Base-by-base conservation (phyloP, 1,284 basidiomycete genomes). In the Sanguinoderma infundibulare region DNA sequence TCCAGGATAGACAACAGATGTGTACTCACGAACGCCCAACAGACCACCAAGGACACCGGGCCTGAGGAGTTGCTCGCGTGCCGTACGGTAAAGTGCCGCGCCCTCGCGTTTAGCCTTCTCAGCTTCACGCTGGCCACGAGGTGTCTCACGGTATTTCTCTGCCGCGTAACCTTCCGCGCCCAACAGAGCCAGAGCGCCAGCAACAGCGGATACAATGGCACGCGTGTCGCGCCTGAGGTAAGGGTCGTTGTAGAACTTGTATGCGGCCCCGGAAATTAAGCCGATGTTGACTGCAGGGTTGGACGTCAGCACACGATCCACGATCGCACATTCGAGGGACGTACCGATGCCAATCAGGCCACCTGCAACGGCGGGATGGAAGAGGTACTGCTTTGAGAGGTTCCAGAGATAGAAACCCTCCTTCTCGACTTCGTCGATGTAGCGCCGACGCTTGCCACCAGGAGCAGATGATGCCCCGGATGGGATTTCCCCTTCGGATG, bases 291-390 rank as follows among this genome's bases (percentile, higher is more conserved):
- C 90, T 91, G 63, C 1, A 42, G 20, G 14, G 53, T 56, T 22
- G 17, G 38, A 2, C 28, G 26, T 22, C 22, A 7, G 59, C 34
- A 60, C 38, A 49, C 26, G 32, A 26, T 34, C 36, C 47, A 50
- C 22, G 39, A 47, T 62, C 62, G 40, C 2, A 42, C 49, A 46
- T 47, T 36, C 55, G 44, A 14, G 44, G 14, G 7, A 80, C 84
- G 26, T 66, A 91, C 90, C 80, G 39, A 93, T 74, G 57, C 91
- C 91, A 64, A 93, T 67, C 22, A 92, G 77, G 49, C 92, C 91
- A 47, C 91, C 90, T 7, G 89, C 87, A 56, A 91, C 85, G 35
- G 85, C 83, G 20, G 91, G 91, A 32, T 85, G 82, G 59, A 92
- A 76, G 32, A 93, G 66, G 61, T 85, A 82, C 42, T 87, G 80